Base-by-base conservation (phyloP, 2,329 filamentous ascomycete genomes). In the Arachnomyces sp. region DNA sequence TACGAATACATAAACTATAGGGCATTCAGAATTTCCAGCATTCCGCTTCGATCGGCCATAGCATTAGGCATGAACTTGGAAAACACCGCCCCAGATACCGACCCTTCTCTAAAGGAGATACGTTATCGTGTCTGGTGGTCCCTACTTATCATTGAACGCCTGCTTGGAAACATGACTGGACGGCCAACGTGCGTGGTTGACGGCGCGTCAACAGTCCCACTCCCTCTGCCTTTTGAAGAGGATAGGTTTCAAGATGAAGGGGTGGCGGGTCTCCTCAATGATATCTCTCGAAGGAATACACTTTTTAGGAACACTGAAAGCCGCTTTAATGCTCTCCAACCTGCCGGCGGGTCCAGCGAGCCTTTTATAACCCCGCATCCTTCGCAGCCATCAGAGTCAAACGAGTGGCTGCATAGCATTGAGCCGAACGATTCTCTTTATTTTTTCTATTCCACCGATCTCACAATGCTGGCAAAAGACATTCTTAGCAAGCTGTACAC, bases 81-180 rank as follows among this genome's bases (percentile, higher is more conserved):
- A 7, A 66, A 63, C 30, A 50, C 57, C 25, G 54, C 54, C 32
- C 45, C 47, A 5, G 44, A 45, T 3, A 42, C 54, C 15, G 44
- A 48, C 11, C 45, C 50, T 4, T 43, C 52, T 3, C 47, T 54
- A 25, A 61, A 57, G 39, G 63, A 66, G 43, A 45, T 54, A 3
- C 42, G 62, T 17, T 49, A 54, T 14, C 55, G 58, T 25, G 54
- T 62, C 14, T 67, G 65, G 64, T 65, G 64, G 59, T 57, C 55
- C n/a, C 42, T 66, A 14, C 62, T 57, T 40, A 53, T 53, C 3
- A 40, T 63, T 12, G 65, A 67, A 43, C 50, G 52, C 12, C 47
- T 60, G 2, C 45, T 67, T 3, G 55, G 55, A 12, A 45, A 55
- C 4, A 53, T 65, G 17, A 63, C 57, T n/a, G 65, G 65, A 5